phyloP scores from a whole-genome alignment of 2,329 filamentous ascomycete species.

The Chrysoporthe cubensis region DNA sequence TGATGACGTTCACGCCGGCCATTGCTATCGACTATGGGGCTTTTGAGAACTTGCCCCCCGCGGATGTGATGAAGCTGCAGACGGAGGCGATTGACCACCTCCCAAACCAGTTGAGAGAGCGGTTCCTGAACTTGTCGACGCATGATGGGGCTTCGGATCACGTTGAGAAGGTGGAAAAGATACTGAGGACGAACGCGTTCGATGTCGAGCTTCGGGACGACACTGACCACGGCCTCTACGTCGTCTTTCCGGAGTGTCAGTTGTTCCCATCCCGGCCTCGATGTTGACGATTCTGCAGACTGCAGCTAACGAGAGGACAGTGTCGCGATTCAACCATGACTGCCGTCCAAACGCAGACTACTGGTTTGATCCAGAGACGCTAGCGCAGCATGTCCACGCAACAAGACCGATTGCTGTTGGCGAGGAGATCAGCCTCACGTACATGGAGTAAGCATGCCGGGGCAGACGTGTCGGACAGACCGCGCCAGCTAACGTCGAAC shows the following conservation, averaged over 20 bases:
- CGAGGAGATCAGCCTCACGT: constrained; percentile 49
- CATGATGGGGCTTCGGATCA: constrained; percentile 36
- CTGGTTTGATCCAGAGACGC: constrained; percentile 43
- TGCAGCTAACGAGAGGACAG: constrained; percentile 26
- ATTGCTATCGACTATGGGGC: constrained; percentile 45
- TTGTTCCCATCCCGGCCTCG: neutral
- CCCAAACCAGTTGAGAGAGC: constrained; percentile 36
- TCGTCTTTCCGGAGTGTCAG: constrained; percentile 45
- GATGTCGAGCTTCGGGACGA: constrained; percentile 41
- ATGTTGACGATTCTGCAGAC: neutral
- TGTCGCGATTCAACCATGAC: constrained; percentile 50
- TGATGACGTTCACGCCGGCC: constrained; percentile 44
- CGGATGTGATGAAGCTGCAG: constrained; percentile 39
- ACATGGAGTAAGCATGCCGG: constrained; percentile 41
- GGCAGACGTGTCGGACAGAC: neutral
- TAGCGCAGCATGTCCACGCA: constrained; percentile 46
- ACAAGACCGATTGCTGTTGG: constrained; percentile 45
- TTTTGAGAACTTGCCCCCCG: constrained; percentile 37
- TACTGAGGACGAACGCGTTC: constrained; percentile 45
- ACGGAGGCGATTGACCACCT: constrained; percentile 38
- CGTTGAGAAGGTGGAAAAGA: constrained; percentile 39
- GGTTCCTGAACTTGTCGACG: constrained; percentile 43
- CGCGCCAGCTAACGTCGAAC: neutral
- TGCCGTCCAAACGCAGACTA: constrained; percentile 51
- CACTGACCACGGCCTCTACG: constrained; percentile 39